Evolutionary conservation across 306 rosid genomes (phyloP), one percentile per base, ranked within the genome.

Genomic region (Ochetophila trinervis): DNA sequence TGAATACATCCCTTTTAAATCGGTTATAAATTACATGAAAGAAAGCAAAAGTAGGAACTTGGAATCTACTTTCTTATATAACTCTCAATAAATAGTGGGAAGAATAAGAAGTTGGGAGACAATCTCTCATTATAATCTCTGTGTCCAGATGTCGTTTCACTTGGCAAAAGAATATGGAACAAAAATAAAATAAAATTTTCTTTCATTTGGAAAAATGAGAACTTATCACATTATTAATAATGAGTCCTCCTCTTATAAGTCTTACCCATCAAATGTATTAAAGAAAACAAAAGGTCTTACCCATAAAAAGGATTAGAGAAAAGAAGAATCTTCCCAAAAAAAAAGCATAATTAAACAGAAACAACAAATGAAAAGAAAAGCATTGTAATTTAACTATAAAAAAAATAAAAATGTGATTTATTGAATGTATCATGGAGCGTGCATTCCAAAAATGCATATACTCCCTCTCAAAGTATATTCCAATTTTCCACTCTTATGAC

Each of bases 381-480:
- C 45, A 40, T 8, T 0, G 8, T 40, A 12, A 40, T 40, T 40
- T 40, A 40, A n/a, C n/a, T 40, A 6, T 6, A 40, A 9, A 12
- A 1, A 27, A 27, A 27, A 27, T 27, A 27, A 27, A 27, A 27
- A 27, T 4, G 32, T 27, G 32, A 4, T 27, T 40, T 40, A 8
- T 40, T 40, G 0, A 9, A 40, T 6, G 3, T 40, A 0, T 1
- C 12, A 7, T 6, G 11, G 12, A 12, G 11, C 37, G 12, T 17
- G 15, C 5, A 6, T 17, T 23, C 8, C 42, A 6, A 59, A 42
- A 1, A 21, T 6, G 21, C 21, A 63, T 32, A 63, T 44, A 15
- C 70, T 66, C 21, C 18, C 36, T 9, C 9, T 1, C 1, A 55
- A 23, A 9, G 71, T 53, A 67, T 67, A 54, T 67, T 67, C 71